Evolutionary conservation across 805 yeast species (phyloP).

Genomic region (Wickerhamia fluorescens): DNA sequence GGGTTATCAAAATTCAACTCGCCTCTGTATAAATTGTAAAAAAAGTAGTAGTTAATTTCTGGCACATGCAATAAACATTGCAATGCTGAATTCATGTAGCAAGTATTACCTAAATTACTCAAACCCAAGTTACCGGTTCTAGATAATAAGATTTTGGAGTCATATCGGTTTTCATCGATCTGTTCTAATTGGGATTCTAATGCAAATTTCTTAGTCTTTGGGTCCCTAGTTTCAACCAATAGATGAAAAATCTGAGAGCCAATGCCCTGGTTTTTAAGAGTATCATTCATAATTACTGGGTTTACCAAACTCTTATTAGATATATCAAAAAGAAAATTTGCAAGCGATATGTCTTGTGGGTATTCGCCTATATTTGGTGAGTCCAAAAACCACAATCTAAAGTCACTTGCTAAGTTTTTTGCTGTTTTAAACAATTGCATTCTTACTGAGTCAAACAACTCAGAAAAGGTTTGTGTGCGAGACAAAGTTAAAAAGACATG

Average conservation of each 20-base stretch:
- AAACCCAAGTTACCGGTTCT: conserved; percentile 48
- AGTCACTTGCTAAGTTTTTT: conserved; percentile 7
- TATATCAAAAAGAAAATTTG: conserved; percentile 23
- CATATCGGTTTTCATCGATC: conserved; percentile 8
- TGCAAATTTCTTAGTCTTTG: conserved; percentile 2
- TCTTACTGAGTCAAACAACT: conserved; percentile 23
- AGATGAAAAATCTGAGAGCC: conserved; percentile 3
- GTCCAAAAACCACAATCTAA: conserved; percentile 34
- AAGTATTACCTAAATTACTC: conserved; percentile 78
- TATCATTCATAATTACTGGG: conserved; percentile 13
- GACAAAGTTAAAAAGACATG: not conserved
- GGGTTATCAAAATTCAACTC: conserved; percentile 79
- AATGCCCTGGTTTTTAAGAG: conserved; percentile 25
- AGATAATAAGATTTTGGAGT: conserved; percentile 6
- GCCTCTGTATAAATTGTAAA: conserved; percentile 46
- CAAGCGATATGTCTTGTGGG: conserved; percentile 16
- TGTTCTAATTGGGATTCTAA: conserved; percentile 3
- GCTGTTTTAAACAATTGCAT: conserved; percentile 14
- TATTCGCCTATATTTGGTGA: conserved; percentile 15
- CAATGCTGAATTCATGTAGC: conserved; percentile 91
- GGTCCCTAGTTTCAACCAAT: conserved; percentile 4
- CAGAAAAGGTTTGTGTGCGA: conserved; percentile 25
- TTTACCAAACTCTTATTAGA: conserved; percentile 21
- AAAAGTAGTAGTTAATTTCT: conserved; percentile 70
- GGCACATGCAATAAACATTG: conserved; percentile 87